Conservation (phyloP, 805 yeast genomes). For the Ogataea populi-albae region DNA sequence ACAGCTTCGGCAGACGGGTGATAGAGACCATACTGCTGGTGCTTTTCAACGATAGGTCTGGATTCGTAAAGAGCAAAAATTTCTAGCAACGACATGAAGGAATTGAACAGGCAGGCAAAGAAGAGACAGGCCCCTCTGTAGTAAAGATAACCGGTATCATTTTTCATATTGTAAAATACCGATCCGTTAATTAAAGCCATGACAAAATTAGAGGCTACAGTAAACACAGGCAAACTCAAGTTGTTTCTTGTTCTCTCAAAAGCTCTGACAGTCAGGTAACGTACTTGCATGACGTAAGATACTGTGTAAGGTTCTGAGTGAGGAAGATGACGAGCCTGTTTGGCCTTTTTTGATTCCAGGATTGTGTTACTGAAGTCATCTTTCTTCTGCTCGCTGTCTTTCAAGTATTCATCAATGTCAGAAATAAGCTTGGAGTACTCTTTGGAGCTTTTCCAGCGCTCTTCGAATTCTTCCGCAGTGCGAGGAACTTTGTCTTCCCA, state of each 20-base stretch:
- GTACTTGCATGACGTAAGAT: slow-evolving; percentile 51
- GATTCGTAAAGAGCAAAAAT: slow-evolving; percentile 53
- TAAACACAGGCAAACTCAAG: slow-evolving; percentile 43
- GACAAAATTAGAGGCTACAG: slow-evolving; percentile 42
- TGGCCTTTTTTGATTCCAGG: slow-evolving; percentile 48
- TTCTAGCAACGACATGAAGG: slow-evolving; percentile 59
- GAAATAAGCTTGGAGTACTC: slow-evolving; percentile 31
- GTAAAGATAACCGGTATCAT: slow-evolving; percentile 46
- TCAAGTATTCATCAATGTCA: slow-evolving; percentile 32
- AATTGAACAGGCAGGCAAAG: slow-evolving; percentile 62
- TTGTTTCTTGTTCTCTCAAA: slow-evolving; percentile 49
- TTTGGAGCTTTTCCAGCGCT: slow-evolving; percentile 35
- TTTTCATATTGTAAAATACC: slow-evolving; percentile 49
- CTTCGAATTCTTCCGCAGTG: slow-evolving; percentile 38
- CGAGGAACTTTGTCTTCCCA: slow-evolving; percentile 36
- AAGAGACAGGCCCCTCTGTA: slow-evolving; percentile 64
- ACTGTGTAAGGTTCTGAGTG: slow-evolving; percentile 42
- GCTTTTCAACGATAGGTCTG: slow-evolving; percentile 58
- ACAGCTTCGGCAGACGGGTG: slow-evolving; percentile 61
- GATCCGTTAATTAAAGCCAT: slow-evolving; percentile 59
- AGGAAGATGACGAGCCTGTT: slow-evolving; percentile 35
- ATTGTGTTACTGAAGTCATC: slow-evolving; percentile 27
- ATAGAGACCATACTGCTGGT: slow-evolving; percentile 52
- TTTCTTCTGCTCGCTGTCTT: slow-evolving; percentile 6
- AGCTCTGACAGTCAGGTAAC: slow-evolving; percentile 44